phyloP scores from a whole-genome alignment of 768 basidiomycete species.

The Tylopilus subfusipes region DNA sequence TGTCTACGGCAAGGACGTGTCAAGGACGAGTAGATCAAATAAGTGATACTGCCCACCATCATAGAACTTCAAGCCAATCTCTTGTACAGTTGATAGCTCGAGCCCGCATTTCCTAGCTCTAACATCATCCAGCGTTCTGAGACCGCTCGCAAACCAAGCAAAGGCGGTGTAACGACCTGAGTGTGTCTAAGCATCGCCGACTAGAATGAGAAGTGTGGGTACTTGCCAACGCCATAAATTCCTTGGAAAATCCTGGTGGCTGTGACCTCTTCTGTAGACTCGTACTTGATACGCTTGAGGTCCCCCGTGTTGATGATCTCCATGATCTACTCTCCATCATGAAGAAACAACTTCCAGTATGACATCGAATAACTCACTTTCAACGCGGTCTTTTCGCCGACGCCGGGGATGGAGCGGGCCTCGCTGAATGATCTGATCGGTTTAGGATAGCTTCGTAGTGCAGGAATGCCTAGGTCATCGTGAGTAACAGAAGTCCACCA shows the following conservation, averaged over 20 bases:
- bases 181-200: not conserved
- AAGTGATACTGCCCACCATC: conserved; percentile 45
- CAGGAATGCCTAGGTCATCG: conserved; percentile 49
- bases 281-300: conserved; percentile 64
- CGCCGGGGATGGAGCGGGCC: conserved; percentile 55
- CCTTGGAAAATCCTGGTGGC: conserved; percentile 62
- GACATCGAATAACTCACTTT: conserved; percentile 47
- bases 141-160: conserved; percentile 73
- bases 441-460: conserved; percentile 50
- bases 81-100: conserved; percentile 53
- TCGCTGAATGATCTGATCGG: conserved; percentile 58
- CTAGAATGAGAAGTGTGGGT: not conserved
- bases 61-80: conserved; percentile 67
- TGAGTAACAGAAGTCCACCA: conserved; percentile 1
- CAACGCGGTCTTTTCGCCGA: conserved; percentile 71
- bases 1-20: conserved; percentile 45
- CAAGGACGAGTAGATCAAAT: not conserved
- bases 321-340: conserved; percentile 53
- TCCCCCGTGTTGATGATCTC: conserved; percentile 76
- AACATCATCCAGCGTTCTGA: conserved; percentile 76
- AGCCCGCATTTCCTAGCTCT: conserved; percentile 56
- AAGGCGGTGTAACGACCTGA: conserved; percentile 63
- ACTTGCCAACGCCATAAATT: conserved; percentile 83
- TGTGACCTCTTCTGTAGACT: conserved; percentile 60
- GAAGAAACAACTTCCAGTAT: not conserved